These are phyloP conservation scores for Tephrocybe rancida DNA, from an alignment of 768 basidiomycete genomes.

Conservation along the genomic window DNA sequence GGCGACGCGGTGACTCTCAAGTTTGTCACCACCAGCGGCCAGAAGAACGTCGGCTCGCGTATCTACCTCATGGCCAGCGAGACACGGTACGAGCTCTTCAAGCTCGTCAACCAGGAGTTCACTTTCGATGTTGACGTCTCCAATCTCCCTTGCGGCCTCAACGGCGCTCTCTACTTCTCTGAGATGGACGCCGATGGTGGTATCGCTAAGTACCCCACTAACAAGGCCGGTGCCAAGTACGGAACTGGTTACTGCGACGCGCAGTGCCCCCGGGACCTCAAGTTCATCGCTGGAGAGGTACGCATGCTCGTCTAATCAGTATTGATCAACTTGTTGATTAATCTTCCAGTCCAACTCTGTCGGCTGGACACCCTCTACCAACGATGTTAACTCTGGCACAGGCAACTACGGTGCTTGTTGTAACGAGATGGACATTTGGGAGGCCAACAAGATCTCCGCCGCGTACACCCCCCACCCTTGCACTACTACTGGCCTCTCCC, in stretches of 20 bases:
- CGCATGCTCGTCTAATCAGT: background rate
- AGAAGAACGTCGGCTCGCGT: slow-evolving; percentile 37
- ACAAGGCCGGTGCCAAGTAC: slow-evolving; percentile 1
- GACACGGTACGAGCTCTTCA: background rate
- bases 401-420: slow-evolving; percentile 37
- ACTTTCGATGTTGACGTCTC: slow-evolving; percentile 3
- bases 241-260: slow-evolving; percentile 3
- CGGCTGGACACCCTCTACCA: slow-evolving; percentile 39
- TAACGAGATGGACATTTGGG: slow-evolving; percentile 48
- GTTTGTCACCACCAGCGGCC: slow-evolving; percentile 41
- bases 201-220: background rate
- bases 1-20: slow-evolving; percentile 48
- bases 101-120: background rate
- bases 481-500: slow-evolving; percentile 36
- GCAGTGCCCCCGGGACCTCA: background rate
- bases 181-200: slow-evolving; percentile 2
- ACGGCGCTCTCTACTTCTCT: slow-evolving; percentile 1
- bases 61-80: background rate
- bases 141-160: slow-evolving; percentile 2
- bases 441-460: slow-evolving; percentile 51
- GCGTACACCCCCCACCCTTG: slow-evolving; percentile 57
- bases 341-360: slow-evolving; percentile 44
- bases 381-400: slow-evolving; percentile 45
- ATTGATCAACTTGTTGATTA: background rate
- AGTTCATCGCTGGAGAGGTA: slow-evolving; percentile 3